A percentile compares a stretch with the other conserved stretches of the same genome.
These are phyloP conservation scores for Backusella tarrabulga DNA, from an alignment of 192 early-diverging fungal species.

Conservation along the genomic window DNA sequence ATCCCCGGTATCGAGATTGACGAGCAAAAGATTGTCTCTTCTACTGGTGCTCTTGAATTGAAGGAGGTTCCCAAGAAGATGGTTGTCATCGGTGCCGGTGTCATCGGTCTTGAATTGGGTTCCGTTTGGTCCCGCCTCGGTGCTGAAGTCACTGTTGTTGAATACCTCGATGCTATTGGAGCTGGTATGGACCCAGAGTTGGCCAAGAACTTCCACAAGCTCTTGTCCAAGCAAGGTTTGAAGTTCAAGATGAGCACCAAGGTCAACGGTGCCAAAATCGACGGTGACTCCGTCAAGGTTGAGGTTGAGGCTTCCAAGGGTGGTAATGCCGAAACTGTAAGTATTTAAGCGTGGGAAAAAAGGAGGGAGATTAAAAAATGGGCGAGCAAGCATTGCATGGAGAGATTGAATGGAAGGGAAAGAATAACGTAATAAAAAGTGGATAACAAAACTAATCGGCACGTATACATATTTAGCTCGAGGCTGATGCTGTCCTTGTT, in stretches of 20 bases:
- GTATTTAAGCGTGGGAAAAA: conserved; percentile 24
- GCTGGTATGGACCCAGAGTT: conserved; percentile 96
- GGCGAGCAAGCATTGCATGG: background rate
- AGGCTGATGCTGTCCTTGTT: conserved; percentile 90
- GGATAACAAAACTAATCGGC: background rate
- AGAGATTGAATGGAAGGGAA: background rate
- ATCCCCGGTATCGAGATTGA: conserved; percentile 94
- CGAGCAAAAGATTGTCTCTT: conserved; percentile 94
- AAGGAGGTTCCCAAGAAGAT: conserved; percentile 96
- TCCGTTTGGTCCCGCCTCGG: conserved; percentile 98
- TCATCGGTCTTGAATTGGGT: conserved; percentile 98
- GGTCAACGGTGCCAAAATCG: conserved; percentile 83
- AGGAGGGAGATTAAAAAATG: background rate
- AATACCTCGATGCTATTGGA: conserved; percentile 90
- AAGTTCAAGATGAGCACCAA: conserved; percentile 99
- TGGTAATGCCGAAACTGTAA: conserved; percentile 75
- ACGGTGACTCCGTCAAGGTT: conserved; percentile 85
- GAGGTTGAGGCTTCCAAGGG: conserved; percentile 88
- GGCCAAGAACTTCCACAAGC: conserved; percentile 91
- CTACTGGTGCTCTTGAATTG: conserved; percentile 96
- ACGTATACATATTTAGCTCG: conserved; percentile 46
- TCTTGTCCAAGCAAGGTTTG: conserved; percentile 92
- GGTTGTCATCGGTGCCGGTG: conserved; percentile 98
- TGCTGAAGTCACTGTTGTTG: conserved; percentile 92
- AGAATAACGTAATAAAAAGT: background rate